These are phyloP conservation scores for Solanum stenotomum DNA, from an alignment of 257 asterid genomes.

Conservation along the genomic window DNA sequence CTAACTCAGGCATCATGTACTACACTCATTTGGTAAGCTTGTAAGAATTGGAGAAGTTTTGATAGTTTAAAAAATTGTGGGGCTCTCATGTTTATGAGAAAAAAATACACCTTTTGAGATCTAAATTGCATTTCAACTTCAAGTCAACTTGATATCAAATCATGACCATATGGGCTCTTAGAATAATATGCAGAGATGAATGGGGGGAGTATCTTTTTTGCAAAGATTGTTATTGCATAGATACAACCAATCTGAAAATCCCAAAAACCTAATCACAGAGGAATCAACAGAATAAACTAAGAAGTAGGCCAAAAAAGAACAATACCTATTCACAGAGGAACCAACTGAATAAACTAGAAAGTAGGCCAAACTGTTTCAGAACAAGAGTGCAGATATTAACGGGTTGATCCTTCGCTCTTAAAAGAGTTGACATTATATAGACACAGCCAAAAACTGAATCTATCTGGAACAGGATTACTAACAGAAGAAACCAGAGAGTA, in stretches of 20 bases:
- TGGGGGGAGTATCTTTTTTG: background rate
- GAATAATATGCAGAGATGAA: background rate
- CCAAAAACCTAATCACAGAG: background rate
- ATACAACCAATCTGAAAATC: background rate
- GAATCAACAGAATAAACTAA: background rate
- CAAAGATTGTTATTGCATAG: background rate
- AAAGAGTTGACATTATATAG: background rate
- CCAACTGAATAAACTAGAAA: background rate
- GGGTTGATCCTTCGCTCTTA: background rate
- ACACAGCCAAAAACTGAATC: background rate
- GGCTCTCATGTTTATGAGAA: background rate
- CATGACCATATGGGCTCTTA: background rate
- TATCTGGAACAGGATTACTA: background rate
- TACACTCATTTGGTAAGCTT: background rate
- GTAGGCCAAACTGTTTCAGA: background rate
- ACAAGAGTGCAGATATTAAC: background rate
- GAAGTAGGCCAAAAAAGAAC: background rate
- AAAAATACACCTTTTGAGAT: background rate
- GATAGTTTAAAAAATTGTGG: background rate
- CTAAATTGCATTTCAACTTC: background rate
- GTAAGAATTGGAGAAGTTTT: background rate
- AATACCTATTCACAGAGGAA: background rate
- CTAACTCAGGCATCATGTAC: background rate
- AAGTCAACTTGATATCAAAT: background rate
- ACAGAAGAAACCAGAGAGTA: background rate